A percentile compares a stretch with the other conserved stretches of the same genome.
phyloP scores from a whole-genome alignment of 768 basidiomycete species.

The Stropharia rugosoannulata region DNA sequence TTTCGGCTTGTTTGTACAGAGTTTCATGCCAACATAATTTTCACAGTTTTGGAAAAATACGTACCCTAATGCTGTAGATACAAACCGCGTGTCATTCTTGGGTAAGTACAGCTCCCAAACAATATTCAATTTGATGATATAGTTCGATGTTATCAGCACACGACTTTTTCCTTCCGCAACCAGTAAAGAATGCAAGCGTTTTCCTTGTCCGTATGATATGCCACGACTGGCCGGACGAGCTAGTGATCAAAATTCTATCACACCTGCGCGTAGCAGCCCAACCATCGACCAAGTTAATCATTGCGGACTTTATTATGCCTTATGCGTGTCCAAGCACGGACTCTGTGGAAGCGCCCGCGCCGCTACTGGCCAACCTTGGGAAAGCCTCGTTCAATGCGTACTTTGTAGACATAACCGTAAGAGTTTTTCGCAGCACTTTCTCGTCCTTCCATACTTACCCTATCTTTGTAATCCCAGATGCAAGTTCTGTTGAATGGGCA shows the following conservation, averaged over 20 bases:
- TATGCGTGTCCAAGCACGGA: constrained; percentile 1
- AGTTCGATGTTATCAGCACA: constrained; percentile 20
- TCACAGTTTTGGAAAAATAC: neutral
- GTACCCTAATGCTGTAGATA: neutral
- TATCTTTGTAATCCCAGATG: neutral
- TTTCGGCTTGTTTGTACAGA: neutral
- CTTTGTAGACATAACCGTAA: constrained; percentile 7
- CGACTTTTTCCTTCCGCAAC: constrained; percentile 37
- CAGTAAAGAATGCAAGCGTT: constrained; percentile 28
- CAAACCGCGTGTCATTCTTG: neutral
- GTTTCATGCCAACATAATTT: neutral
- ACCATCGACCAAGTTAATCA: constrained; percentile 30
- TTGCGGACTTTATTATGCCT: constrained; percentile 33
- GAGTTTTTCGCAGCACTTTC: neutral
- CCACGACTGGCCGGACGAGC: constrained; percentile 38
- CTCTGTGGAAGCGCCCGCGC: neutral
- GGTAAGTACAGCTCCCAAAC: neutral
- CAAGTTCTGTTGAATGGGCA: constrained; percentile 5
- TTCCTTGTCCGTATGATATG: constrained; percentile 34
- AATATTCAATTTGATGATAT: neutral
- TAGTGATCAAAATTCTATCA: constrained; percentile 27
- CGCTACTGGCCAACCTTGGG: constrained; percentile 3
- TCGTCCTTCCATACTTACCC: too few relatives aligned
- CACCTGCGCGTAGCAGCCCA: constrained; percentile 31
- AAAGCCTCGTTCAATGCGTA: constrained; percentile 5